phyloP scores from a whole-genome alignment of 2,329 filamentous ascomycete species.

The Meredithiella fracta region DNA sequence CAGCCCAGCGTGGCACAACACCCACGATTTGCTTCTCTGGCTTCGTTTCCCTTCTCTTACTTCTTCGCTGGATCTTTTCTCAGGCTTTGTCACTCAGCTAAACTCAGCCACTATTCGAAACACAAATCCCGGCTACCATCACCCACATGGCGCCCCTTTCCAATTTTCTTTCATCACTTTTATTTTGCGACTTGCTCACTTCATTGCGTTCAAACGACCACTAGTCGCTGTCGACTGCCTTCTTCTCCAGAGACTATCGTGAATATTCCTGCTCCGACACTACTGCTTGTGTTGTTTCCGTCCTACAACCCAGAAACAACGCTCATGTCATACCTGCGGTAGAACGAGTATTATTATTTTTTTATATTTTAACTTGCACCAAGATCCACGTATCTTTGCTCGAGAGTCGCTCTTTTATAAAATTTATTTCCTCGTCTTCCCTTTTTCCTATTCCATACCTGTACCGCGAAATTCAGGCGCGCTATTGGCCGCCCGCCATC shows the following conservation, averaged over 20 bases:
- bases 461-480: conserved; percentile 8
- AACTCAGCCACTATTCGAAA: conserved; percentile 14
- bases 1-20: not conserved
- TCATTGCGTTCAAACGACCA: conserved; percentile 1
- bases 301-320: conserved; percentile 2
- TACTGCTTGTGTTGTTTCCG: conserved; percentile 1
- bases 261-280: conserved; percentile 6
- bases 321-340: conserved; percentile 7
- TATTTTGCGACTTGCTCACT: conserved; percentile 5
- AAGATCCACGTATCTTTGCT: not conserved
- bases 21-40: not conserved
- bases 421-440: conserved; percentile 13
- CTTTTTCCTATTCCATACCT: not conserved
- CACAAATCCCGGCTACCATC: conserved; percentile 5
- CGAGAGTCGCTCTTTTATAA: conserved; percentile 10
- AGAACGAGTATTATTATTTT: conserved; percentile 10
- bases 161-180: conserved; percentile 15
- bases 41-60: not conserved
- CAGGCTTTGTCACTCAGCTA: conserved; percentile 13
- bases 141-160: conserved; percentile 11
- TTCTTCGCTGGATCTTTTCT: not conserved
- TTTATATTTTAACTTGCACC: not conserved
- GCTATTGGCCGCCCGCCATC: conserved; percentile 12
- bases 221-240: not conserved
- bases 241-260: conserved; percentile 9